phyloP scores from a whole-genome alignment of 1,139 yeast species.

The Debaryomycetaceae sp. region DNA sequence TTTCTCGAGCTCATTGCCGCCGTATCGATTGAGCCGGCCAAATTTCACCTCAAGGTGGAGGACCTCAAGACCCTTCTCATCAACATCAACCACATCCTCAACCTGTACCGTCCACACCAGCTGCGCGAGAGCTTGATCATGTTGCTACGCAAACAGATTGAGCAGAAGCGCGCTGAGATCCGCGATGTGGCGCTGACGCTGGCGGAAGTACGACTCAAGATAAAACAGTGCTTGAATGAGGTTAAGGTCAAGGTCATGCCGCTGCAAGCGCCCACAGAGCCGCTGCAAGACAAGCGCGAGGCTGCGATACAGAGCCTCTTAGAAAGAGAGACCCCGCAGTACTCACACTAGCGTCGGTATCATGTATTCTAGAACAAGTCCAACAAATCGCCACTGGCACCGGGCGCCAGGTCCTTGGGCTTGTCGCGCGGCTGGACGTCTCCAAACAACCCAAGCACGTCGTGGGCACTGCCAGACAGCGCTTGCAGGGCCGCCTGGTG shows the following conservation, averaged over 20 bases:
- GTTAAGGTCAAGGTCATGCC: too few species aligned
- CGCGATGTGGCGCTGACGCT: too few species aligned
- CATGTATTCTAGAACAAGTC: conserved; percentile 7
- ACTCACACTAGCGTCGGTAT: background rate
- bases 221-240: too few species aligned
- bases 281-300: too few species aligned
- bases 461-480: conserved; percentile 3
- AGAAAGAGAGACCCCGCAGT: background rate
- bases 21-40: conserved; percentile 64
- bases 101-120: conserved; percentile 87
- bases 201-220: too few species aligned
- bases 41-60: conserved; percentile 63
- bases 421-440: too few species aligned
- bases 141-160: conserved; percentile 62
- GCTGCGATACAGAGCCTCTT: too few species aligned
- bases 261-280: too few species aligned
- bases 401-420: too few species aligned
- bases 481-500: conserved; percentile 7
- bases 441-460: conserved; percentile 2
- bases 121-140: conserved; percentile 75
- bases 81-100: conserved; percentile 78
- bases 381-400: conserved; percentile 7
- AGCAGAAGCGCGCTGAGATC: conserved; percentile 50
- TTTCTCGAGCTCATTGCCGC: conserved; percentile 72
- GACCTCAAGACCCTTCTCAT: conserved; percentile 70